Evolutionary conservation across 2,329 filamentous ascomycete genomes (phyloP).

Genomic region (Verticillium alfalfae): DNA sequence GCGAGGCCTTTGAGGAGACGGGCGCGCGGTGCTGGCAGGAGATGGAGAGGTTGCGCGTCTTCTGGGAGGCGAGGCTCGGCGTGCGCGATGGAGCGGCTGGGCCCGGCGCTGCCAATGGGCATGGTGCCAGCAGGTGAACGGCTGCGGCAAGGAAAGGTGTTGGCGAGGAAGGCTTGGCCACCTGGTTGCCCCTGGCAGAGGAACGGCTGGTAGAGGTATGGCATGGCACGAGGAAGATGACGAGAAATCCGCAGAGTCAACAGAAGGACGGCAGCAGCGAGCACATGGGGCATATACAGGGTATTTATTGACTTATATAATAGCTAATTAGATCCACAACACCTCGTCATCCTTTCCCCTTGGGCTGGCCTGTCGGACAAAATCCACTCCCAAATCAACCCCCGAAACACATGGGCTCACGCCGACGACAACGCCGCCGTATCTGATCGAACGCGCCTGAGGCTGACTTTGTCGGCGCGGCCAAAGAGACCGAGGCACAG

Average conservation of each 20-base stretch:
- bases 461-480: slow-evolving; percentile 38
- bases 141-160: too few relatives aligned
- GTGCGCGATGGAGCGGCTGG: background rate
- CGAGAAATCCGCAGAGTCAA: too few relatives aligned
- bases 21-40: slow-evolving; percentile 60
- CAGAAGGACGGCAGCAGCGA: too few relatives aligned
- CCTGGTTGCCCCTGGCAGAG: too few relatives aligned
- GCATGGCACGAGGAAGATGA: too few relatives aligned
- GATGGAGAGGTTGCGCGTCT: slow-evolving; percentile 64
- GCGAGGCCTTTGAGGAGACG: slow-evolving; percentile 55
- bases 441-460: slow-evolving; percentile 46
- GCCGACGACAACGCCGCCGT: slow-evolving; percentile 18
- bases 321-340: too few relatives aligned
- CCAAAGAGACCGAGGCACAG: slow-evolving; percentile 68
- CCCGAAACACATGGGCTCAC: slow-evolving; percentile 4
- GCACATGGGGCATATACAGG: too few relatives aligned
- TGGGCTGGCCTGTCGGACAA: background rate
- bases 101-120: background rate
- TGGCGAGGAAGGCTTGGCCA: too few relatives aligned
- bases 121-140: background rate
- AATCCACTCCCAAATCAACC: background rate
- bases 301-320: too few relatives aligned
- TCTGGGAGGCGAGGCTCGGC: slow-evolving; percentile 51
- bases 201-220: too few relatives aligned
- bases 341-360: background rate